A percentile compares a stretch with the other conserved stretches of the same genome.
These are phyloP conservation scores for Claviceps capensis DNA, from an alignment of 2,329 filamentous ascomycete species.

Conservation along the genomic window DNA sequence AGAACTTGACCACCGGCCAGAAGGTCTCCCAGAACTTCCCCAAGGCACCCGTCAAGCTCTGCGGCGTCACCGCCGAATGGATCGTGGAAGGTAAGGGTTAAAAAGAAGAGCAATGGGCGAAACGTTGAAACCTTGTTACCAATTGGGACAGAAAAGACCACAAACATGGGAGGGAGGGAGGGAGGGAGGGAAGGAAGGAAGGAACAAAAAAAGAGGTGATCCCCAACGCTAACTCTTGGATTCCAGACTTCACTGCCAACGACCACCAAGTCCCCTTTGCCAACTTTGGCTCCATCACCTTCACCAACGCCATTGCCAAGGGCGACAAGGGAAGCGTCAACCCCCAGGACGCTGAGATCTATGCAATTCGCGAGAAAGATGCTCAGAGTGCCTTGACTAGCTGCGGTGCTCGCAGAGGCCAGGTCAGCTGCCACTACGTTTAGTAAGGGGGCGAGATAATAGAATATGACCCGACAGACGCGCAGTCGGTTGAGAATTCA, in stretches of 20 bases:
- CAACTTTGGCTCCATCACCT: constrained; percentile 17
- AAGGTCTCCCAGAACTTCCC: constrained; percentile 36
- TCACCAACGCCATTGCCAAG: constrained; percentile 13
- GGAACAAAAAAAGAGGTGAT: too few relatives aligned
- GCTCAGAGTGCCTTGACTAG: background rate
- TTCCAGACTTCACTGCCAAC: constrained; percentile 14
- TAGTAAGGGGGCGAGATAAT: background rate
- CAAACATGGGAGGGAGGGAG: too few relatives aligned
- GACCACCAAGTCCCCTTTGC: constrained; percentile 15
- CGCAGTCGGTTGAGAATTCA: background rate
- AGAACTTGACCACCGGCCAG: constrained; percentile 39
- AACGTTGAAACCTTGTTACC: background rate
- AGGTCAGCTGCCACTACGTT: background rate
- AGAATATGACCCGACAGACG: background rate
- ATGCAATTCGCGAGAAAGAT: constrained; percentile 26
- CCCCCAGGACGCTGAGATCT: constrained; percentile 55
- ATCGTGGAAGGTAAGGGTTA: constrained; percentile 36
- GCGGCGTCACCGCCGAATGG: constrained; percentile 47
- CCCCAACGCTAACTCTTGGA: background rate
- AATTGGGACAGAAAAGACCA: too few relatives aligned
- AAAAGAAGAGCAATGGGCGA: background rate
- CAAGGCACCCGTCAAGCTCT: constrained; percentile 28
- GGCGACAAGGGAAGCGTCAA: constrained; percentile 29
- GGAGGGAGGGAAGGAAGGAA: too few relatives aligned
- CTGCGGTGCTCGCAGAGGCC: background rate